Base-by-base conservation (phyloP, 2,329 filamentous ascomycete genomes). In the Claviceps arundinis region DNA sequence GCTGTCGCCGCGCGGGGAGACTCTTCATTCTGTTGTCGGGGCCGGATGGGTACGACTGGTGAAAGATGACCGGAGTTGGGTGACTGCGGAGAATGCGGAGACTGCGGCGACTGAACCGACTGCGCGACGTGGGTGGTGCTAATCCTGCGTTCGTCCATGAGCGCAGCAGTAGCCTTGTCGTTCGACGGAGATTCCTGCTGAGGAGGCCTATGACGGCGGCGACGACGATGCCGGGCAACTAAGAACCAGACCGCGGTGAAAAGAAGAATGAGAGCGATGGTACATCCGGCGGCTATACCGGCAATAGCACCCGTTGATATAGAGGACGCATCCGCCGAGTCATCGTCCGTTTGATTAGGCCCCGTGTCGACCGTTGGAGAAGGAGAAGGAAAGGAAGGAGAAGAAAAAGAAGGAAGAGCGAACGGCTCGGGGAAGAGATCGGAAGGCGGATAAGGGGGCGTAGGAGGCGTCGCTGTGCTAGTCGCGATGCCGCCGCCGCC, bases 121-220 rank as follows among this genome's bases (percentile, higher is more conserved):
- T 72, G 67, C 49, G 60, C 65, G 37, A 62, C 61, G 16, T 66
- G 64, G 34, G 60, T 62, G n/a, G 64, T 63, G 19, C 58, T 63
- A 13, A 64, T 62, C 48, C 75, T 73, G 64, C 77, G 76, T 56
- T 75, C 73, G 47, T 66, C 65, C 49, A 74, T 68, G 57, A 73
- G 73, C 37, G 68, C 65, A 52, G 68, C 65, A 52, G 64, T 63
- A 55, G 56, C 56, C 56, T 57, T 61, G 4, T 62, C 55, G 51
- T 60, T 60, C 49, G 48, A 56, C 58, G 50, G 38, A 16, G 13
- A 30, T 30, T 24, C 34, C 19, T 38, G 26, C n/a, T 47, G 44
- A 4, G 9, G 44, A 3, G 9, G 24, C 5, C 5, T 26, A n/a
- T 17, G n/a, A 8, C 9, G 26, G 44, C 30, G 17, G 30, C 52